phyloP scores from a whole-genome alignment of 345 rosid genomes.

The Tarenaya hassleriana region DNA sequence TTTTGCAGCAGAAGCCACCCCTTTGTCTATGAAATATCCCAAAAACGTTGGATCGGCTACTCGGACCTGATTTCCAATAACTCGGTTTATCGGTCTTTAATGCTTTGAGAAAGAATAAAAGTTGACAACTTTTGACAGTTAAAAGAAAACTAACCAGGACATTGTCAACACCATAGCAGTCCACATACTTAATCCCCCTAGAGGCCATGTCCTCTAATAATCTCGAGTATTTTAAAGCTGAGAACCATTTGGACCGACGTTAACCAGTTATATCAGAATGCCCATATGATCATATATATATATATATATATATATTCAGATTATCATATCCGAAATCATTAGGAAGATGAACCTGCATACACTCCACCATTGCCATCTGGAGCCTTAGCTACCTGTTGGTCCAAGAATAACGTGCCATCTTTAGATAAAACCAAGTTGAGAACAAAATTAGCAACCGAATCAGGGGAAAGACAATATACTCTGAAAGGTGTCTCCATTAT shows the following conservation, averaged over 20 bases:
- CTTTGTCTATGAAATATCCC: slow-evolving; percentile 92
- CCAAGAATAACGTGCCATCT: slow-evolving; percentile 12
- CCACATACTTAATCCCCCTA: slow-evolving; percentile 80
- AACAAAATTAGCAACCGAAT: not conserved
- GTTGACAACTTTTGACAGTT: not conserved
- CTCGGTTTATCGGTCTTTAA: no score
- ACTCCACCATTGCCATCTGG: slow-evolving; percentile 99
- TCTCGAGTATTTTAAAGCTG: slow-evolving; percentile 82
- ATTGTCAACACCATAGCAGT: slow-evolving; percentile 96
- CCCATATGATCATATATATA: no score
- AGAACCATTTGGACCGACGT: slow-evolving; percentile 18
- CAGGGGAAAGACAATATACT: slow-evolving; percentile 34
- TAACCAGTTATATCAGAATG: slow-evolving; percentile 18
- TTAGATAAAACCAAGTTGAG: not conserved
- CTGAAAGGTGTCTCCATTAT: slow-evolving; percentile 92
- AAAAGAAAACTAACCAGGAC: slow-evolving; percentile 55
- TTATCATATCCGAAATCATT: slow-evolving; percentile 10
- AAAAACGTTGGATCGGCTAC: slow-evolving; percentile 95
- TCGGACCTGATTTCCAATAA: slow-evolving; percentile 64
- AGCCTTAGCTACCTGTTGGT: slow-evolving; percentile 80
- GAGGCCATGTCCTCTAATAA: slow-evolving; percentile 81
- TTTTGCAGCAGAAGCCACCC: slow-evolving; percentile 89
- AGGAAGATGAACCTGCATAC: slow-evolving; percentile 55
- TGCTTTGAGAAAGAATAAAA: slow-evolving; percentile 1
- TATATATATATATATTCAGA: no score